Evolutionary conservation across 2,329 filamentous ascomycete species (phyloP), one percentile per base, ranked within the genome.

Genomic region (Metarhizium album): DNA sequence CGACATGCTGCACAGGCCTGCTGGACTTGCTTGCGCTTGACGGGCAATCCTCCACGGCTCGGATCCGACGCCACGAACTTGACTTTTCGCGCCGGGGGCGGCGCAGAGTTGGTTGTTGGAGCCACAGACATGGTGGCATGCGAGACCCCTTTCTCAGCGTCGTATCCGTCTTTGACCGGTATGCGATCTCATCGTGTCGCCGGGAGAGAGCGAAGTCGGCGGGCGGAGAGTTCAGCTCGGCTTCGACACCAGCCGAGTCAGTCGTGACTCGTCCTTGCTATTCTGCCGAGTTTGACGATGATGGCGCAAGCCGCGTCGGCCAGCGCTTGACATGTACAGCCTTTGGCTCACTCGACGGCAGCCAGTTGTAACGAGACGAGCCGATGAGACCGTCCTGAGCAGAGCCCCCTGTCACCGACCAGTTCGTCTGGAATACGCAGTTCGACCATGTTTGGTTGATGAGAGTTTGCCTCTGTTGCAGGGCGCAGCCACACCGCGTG

Each of bases 1-100:
- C 79, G 74, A 56, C 79, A 83, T 2, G 67, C 64, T 0, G 70
- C 67, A 54, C 79, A 83, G 4, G 79, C 79, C 29, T 80, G 77
- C 52, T 74, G 71, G 22, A 80, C 76, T 59, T 82, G 79, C 55
- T 78, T 78, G 47, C 79, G 68, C 65, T 83, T 83, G 50, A 78
- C 67, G 4, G 78, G 78, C 52, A 80, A 63, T 18, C 77, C 78
- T 45, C 67, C 67, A 16, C 67, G 62, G 23, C 68, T 68, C 5
- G 69, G 68, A 61, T 81, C 75, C 13, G 76, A 75, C 49, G 72
- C 75, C 52, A 82, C 74, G 60, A 82, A 82, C 58, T 74, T 79
- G 62, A 81, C 76, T 50, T 64, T 58, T 42, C 54, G 53, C 31
- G 53, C 50, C 29, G 46, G 47, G 1, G 48, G 31, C 35, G 51